A percentile compares a stretch with the other conserved stretches of the same genome.
These are phyloP conservation scores for Aeminium ludgeri DNA, from an alignment of 495 filamentous ascomycete species.

Conservation along the genomic window DNA sequence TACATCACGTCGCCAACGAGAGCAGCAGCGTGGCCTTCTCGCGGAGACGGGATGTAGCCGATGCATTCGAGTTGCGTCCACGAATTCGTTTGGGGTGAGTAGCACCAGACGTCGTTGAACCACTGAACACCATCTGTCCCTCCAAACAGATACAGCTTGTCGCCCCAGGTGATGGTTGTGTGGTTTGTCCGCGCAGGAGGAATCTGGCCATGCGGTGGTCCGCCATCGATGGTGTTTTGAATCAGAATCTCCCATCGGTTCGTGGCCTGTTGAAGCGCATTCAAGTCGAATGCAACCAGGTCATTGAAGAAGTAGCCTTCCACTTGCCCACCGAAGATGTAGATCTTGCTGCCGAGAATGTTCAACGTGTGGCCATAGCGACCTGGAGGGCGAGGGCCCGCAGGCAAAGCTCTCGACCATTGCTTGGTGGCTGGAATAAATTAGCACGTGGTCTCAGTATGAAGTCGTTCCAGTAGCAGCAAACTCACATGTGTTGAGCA, in stretches of 20 bases:
- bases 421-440: conserved; percentile 63
- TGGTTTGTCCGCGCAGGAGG: conserved; percentile 96
- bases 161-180: conserved; percentile 75
- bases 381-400: conserved; percentile 65
- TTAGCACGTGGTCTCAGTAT: conserved; percentile 9
- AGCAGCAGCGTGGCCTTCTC: conserved; percentile 89
- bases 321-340: conserved; percentile 93
- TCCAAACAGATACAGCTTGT: conserved; percentile 92
- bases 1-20: conserved; percentile 98
- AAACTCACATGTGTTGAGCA: conserved; percentile 86
- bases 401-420: conserved; percentile 86
- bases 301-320: conserved; percentile 98
- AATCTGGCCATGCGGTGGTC: conserved; percentile 41
- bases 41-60: conserved; percentile 81
- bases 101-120: conserved; percentile 99
- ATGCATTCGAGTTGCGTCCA: conserved; percentile 91
- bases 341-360: conserved; percentile 89
- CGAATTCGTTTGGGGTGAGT: conserved; percentile 61
- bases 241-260: conserved; percentile 91
- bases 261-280: conserved; percentile 68
- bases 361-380: conserved; percentile 95
- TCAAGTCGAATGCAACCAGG: conserved; percentile 89
- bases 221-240: conserved; percentile 53
- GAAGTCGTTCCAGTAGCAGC: conserved; percentile 1
- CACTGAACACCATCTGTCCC: conserved; percentile 86